A percentile compares a stretch with the other conserved stretches of the same genome.
Evolutionary conservation across 1,139 yeast species (phyloP).

Genomic region (Arxiozyma slooffiae): DNA sequence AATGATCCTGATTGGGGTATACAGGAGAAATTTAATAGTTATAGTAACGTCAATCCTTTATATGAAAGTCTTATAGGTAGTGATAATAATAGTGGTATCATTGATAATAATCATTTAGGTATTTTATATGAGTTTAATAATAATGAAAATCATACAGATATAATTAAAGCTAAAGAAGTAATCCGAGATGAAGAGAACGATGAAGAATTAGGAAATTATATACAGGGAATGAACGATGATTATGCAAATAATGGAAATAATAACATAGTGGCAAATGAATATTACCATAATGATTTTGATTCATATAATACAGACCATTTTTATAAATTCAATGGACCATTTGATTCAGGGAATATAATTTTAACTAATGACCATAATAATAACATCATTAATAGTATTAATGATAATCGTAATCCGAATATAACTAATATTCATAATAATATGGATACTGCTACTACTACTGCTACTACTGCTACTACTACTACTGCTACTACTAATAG

Average conservation of each 20-base stretch:
- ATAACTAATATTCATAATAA: background rate
- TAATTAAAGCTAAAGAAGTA: background rate
- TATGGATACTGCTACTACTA: background rate
- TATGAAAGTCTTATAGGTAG: no score
- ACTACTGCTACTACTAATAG: background rate
- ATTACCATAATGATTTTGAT: constrained; percentile 2
- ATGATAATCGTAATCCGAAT: background rate
- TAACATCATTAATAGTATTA: background rate
- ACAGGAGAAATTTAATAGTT: background rate
- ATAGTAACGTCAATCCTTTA: background rate
- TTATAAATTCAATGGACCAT: constrained; percentile 2
- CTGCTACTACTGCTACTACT: background rate
- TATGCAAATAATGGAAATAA: constrained; percentile 1
- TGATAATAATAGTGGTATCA: background rate
- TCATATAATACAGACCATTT: constrained; percentile 2
- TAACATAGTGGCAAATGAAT: background rate
- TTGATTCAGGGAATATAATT: background rate
- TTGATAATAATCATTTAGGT: background rate
- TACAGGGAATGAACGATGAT: background rate
- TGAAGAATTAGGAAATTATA: background rate
- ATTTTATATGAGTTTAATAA: background rate
- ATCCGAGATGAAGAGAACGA: constrained; percentile 1
- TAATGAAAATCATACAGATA: constrained; percentile 1
- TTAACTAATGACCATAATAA: background rate
- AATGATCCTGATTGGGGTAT: background rate